Base-by-base conservation (phyloP, 805 yeast species). In the Candida boleticola region DNA sequence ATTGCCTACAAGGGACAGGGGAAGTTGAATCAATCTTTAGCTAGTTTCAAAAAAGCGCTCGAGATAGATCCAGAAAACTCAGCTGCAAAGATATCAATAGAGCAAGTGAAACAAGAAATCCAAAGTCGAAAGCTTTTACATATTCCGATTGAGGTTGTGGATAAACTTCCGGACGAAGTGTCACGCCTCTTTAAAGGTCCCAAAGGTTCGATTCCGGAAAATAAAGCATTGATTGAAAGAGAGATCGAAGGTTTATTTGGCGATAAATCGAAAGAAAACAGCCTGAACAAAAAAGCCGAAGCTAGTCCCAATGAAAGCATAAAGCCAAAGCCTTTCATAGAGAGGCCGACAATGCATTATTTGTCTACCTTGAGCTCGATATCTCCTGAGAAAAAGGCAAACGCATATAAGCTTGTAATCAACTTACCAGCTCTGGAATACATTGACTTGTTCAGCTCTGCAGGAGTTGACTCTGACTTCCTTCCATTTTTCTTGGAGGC, bases 401-500 rank as follows among this genome's bases (percentile, higher is more conserved):
- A 47, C 3, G 71, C 74, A 2, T 74, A 70, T 41, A 36, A 48
- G 10, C 73, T 68, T 44, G 60, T 75, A 1, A 44, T 76, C 4
- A 39, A 44, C 2, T 29, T 76, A 1, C 45, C 60, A 1, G 36
- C 61, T 0, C 35, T 44, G 0, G 52, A 55, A 1, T 63, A 66
- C 30, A 14, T 45, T 1, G 50, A 51, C 9, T 45, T 73, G 2
- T 80, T 76, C 42, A 49, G 54, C 5, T 41, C 52, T 3, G 66
- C 73, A 7, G 82, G 82, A 1, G 54, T 81, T 1, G 85, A 80
- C 29, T 50, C 72, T 0, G 74, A 70, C 10, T 68, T 75, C 44
- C 55, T 80, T 5, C 63, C 62, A n/a, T 72, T 77, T 44, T 73
- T 65, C 42, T 37, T 80, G 6, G 76, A 73, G 22, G 74, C 83